A percentile compares a stretch with the other conserved stretches of the same genome.
These are phyloP conservation scores for Aureobasidium sp. DNA, from an alignment of 2,329 filamentous ascomycete genomes.

Conservation along the genomic window DNA sequence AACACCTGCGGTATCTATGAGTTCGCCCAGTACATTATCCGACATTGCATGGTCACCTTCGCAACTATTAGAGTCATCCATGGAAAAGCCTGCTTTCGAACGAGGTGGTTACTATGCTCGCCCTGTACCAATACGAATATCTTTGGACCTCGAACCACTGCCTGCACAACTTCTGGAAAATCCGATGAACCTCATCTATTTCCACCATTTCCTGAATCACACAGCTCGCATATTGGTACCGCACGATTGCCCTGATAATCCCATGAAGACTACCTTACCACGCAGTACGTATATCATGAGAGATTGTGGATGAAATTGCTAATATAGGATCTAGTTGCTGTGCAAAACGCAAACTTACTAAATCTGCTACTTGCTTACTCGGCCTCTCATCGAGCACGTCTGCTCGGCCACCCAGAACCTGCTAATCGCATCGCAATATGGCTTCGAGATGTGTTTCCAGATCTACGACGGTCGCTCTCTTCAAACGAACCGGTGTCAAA, in stretches of 20 bases:
- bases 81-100: conserved; percentile 45
- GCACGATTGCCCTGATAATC: conserved; percentile 55
- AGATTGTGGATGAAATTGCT: conserved; percentile 17
- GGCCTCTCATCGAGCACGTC: conserved; percentile 71
- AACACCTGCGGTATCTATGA: conserved; percentile 9
- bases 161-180: conserved; percentile 57
- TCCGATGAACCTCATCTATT: conserved; percentile 73
- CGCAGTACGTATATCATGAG: conserved; percentile 45
- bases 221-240: conserved; percentile 62
- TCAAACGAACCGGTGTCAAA: conserved; percentile 53
- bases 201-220: conserved; percentile 70
- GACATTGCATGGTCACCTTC: conserved; percentile 8
- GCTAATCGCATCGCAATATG: conserved; percentile 70
- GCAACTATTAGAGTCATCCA: not conserved
- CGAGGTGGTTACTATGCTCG: conserved; percentile 62
- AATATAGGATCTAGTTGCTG: conserved; percentile 51
- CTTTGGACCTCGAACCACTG: conserved; percentile 50
- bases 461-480: conserved; percentile 57
- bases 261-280: conserved; percentile 55
- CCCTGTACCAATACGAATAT: conserved; percentile 59
- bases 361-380: conserved; percentile 75
- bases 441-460: conserved; percentile 72
- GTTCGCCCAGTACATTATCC: not conserved
- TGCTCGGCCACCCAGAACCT: conserved; percentile 67
- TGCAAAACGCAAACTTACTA: conserved; percentile 63